Evolutionary conservation across 495 filamentous ascomycete genomes (phyloP).

Genomic region (Pyrenula aspistea): DNA sequence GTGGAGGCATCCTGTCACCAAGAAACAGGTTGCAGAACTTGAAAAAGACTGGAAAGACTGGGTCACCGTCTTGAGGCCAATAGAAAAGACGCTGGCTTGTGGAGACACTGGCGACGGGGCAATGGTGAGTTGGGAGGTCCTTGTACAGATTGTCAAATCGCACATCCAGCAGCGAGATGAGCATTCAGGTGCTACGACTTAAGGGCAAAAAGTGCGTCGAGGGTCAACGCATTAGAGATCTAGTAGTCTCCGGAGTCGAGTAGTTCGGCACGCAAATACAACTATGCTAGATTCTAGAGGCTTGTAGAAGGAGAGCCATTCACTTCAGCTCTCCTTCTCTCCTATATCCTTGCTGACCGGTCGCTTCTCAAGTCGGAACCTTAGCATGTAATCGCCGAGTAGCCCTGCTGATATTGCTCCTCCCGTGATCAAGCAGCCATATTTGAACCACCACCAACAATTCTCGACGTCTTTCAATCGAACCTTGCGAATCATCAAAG

Average conservation of each 20-base stretch:
- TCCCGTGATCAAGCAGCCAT: conserved; percentile 57
- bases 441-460: conserved; percentile 97
- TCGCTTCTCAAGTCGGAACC: conserved; percentile 3
- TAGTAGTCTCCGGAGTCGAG: too few relatives aligned
- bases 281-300: too few relatives aligned
- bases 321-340: too few relatives aligned
- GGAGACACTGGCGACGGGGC: conserved; percentile 68
- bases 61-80: conserved; percentile 60
- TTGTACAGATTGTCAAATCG: conserved; percentile 49
- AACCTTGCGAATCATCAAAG: conserved; percentile 80
- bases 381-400: conserved; percentile 46
- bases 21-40: conserved; percentile 53
- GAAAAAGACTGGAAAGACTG: conserved; percentile 69
- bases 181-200: too few relatives aligned
- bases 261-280: too few relatives aligned
- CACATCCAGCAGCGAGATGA: too few relatives aligned
- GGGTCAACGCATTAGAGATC: too few relatives aligned
- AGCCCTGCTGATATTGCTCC: conserved; percentile 53
- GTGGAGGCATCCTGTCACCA: conserved; percentile 77
- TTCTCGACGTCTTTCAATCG: conserved; percentile 70
- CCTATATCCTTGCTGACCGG: too few relatives aligned
- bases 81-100: conserved; percentile 65
- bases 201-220: too few relatives aligned
- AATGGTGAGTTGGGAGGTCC: conserved; percentile 67
- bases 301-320: too few relatives aligned